Percentiles rank a stretch among this genome's conserved stretches.
Conservation (phyloP, 371 early-diverging fungal genomes). For the Nematocida major region DNA sequence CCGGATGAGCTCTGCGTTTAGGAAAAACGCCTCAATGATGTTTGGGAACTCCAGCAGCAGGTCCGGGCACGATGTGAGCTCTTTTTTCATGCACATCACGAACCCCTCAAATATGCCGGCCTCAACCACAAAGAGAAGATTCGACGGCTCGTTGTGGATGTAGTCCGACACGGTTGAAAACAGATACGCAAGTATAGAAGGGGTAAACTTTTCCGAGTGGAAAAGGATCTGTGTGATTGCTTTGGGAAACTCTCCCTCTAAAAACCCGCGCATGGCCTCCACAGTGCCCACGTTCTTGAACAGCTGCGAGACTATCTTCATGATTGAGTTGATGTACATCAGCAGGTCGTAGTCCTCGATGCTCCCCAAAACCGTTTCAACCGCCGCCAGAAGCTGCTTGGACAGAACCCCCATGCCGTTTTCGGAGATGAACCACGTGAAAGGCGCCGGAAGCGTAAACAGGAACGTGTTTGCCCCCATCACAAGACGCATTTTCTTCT, state of each 20-base stretch:
- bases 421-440: conserved; percentile 40
- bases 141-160: conserved; percentile 37
- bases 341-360: conserved; percentile 13
- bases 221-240: conserved; percentile 11
- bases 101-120: conserved; percentile 44
- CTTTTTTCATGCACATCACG: conserved; percentile 20
- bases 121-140: conserved; percentile 29
- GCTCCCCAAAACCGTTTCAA: neutral
- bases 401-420: conserved; percentile 24
- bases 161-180: conserved; percentile 20
- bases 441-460: conserved; percentile 16
- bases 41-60: conserved; percentile 17
- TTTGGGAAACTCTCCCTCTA: conserved; percentile 35
- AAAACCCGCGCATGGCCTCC: conserved; percentile 32
- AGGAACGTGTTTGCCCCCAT: conserved; percentile 35
- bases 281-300: conserved; percentile 34
- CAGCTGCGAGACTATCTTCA: conserved; percentile 44
- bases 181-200: conserved; percentile 20
- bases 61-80: neutral
- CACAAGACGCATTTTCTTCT: conserved; percentile 27
- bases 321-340: conserved; percentile 26
- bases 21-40: conserved; percentile 27
- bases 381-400: conserved; percentile 19
- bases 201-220: conserved; percentile 21
- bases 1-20: conserved; percentile 7